Conservation (phyloP, 176 grass and related monocot species). For the Eremochloa ophiuroides region DNA sequence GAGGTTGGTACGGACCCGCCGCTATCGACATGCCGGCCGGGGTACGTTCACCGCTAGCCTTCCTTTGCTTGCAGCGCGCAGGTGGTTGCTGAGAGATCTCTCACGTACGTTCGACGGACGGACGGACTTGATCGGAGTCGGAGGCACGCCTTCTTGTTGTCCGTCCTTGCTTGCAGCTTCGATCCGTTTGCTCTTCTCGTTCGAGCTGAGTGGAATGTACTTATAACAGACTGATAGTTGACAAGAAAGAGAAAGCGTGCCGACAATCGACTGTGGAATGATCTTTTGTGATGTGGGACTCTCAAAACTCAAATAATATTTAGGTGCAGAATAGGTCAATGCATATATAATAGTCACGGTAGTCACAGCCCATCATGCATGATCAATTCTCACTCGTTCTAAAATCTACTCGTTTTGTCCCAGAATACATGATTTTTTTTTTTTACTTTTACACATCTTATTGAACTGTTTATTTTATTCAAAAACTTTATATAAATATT, state of each 20-base stretch:
- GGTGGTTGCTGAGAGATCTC: background rate
- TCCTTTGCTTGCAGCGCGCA: too few species aligned
- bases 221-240: background rate
- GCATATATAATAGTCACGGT: background rate
- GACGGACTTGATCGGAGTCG: background rate
- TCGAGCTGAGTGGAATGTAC: background rate
- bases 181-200: background rate
- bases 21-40: background rate
- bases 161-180: too few species aligned
- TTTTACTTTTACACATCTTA: too few species aligned
- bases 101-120: background rate
- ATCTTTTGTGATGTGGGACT: background rate
- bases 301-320: background rate
- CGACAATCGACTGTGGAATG: background rate
- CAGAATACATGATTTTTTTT: too few species aligned
- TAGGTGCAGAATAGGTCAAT: background rate
- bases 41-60: background rate
- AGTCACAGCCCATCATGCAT: too few species aligned
- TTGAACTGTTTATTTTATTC: too few species aligned
- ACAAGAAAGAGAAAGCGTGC: background rate
- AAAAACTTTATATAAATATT: too few species aligned
- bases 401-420: too few species aligned
- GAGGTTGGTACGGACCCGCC: background rate
- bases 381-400: too few species aligned
- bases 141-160: background rate